Conservation (phyloP, 257 asterid genomes). For the Nicotiana otophora region DNA sequence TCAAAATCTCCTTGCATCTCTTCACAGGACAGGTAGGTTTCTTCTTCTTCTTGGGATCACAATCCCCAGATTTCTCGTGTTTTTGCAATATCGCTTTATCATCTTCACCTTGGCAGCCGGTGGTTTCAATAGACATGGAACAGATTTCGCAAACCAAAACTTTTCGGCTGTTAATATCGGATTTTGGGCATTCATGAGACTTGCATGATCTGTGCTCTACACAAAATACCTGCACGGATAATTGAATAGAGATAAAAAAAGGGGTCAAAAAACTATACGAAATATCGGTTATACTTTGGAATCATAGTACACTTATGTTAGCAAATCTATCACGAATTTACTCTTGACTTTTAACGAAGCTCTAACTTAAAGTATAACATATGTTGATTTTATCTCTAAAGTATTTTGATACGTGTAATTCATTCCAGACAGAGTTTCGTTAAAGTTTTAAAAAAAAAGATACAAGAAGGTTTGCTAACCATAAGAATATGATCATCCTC, state of each 20-base stretch:
- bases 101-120: constrained; percentile 43
- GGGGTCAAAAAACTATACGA: too few species aligned
- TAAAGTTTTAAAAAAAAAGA: too few species aligned
- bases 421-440: too few species aligned
- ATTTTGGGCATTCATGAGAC: constrained; percentile 68
- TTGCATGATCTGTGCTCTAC: constrained; percentile 68
- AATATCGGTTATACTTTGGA: too few species aligned
- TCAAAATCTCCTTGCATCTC: constrained; percentile 63
- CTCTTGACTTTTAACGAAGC: too few species aligned
- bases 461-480: too few species aligned
- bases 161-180: constrained; percentile 55
- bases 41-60: constrained; percentile 77
- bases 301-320: too few species aligned
- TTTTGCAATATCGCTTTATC: constrained; percentile 47
- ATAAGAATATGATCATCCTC: too few species aligned
- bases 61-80: constrained; percentile 64
- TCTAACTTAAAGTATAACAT: too few species aligned
- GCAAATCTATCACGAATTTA: too few species aligned
- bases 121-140: constrained; percentile 65
- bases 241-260: neutral
- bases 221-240: constrained; percentile 45
- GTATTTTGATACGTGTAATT: too few species aligned
- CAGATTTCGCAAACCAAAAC: constrained; percentile 73
- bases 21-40: constrained; percentile 62
- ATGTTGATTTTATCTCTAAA: too few species aligned